phyloP scores from a whole-genome alignment of 345 rosid species.

The Melaleuca quinquenervia region DNA sequence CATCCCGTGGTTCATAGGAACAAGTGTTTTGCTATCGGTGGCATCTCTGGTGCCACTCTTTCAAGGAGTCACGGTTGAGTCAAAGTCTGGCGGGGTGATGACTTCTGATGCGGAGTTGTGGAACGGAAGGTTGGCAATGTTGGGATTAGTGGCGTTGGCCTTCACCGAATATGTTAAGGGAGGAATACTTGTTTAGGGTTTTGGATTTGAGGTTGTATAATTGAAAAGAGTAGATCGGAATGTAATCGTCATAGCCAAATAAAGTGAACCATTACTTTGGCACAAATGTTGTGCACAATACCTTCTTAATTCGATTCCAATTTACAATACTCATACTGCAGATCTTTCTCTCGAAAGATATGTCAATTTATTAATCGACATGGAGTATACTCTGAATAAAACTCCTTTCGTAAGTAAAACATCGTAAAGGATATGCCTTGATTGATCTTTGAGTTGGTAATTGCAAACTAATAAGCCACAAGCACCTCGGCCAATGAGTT shows the following conservation, averaged over 20 bases:
- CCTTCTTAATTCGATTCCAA: neutral
- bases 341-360: neutral
- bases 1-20: constrained; percentile 43
- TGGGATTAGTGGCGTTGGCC: constrained; percentile 70
- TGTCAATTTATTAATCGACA: neutral
- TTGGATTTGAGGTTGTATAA: neutral
- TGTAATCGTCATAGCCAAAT: neutral
- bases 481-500: neutral
- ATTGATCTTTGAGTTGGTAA: neutral
- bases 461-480: neutral
- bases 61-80: constrained; percentile 44
- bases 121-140: constrained; percentile 80
- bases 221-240: neutral
- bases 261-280: neutral
- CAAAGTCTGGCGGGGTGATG: constrained; percentile 46
- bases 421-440: neutral
- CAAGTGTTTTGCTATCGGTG: constrained; percentile 39
- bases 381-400: neutral
- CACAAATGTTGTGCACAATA: neutral
- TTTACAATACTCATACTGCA: neutral
- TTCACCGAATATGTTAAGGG: constrained; percentile 67
- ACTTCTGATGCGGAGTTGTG: constrained; percentile 75
- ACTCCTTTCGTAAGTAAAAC: neutral
- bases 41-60: constrained; percentile 59
- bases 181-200: constrained; percentile 11